phyloP scores from a whole-genome alignment of 345 rosid genomes.

The Populus euphratica region DNA sequence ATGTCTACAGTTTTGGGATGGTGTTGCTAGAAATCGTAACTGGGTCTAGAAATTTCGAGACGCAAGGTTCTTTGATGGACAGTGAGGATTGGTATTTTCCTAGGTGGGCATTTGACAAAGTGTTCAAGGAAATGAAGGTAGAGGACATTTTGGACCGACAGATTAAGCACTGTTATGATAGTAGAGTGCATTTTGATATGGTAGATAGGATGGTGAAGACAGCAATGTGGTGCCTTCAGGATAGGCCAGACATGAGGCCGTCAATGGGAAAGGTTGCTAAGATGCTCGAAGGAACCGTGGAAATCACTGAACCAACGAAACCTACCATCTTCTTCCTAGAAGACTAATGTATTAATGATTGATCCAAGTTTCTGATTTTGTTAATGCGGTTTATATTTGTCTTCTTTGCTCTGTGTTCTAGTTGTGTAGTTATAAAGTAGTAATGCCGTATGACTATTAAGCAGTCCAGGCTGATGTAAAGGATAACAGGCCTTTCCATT shows the following conservation, averaged over 20 bases:
- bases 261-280: conserved; percentile 74
- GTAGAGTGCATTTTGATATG: conserved; percentile 44
- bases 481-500: no score
- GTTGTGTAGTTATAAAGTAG: background rate
- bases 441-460: no score
- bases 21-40: conserved; percentile 58
- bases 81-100: conserved; percentile 71
- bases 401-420: background rate
- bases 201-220: conserved; percentile 71
- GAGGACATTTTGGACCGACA: conserved; percentile 61
- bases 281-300: conserved; percentile 75
- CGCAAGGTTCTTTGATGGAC: conserved; percentile 39
- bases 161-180: conserved; percentile 50
- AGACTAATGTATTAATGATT: conserved; percentile 28
- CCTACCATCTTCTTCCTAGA: conserved; percentile 62
- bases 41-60: conserved; percentile 51
- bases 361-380: background rate
- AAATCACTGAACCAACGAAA: conserved; percentile 58
- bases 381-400: background rate
- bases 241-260: conserved; percentile 52
- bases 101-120: conserved; percentile 66
- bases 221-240: conserved; percentile 75
- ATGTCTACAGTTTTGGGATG: conserved; percentile 75
- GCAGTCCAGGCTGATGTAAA: no score
- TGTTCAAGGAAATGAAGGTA: conserved; percentile 53